Base-by-base conservation (phyloP, 176 grass and related monocot species). In the Miscanthus lutarioriparius region DNA sequence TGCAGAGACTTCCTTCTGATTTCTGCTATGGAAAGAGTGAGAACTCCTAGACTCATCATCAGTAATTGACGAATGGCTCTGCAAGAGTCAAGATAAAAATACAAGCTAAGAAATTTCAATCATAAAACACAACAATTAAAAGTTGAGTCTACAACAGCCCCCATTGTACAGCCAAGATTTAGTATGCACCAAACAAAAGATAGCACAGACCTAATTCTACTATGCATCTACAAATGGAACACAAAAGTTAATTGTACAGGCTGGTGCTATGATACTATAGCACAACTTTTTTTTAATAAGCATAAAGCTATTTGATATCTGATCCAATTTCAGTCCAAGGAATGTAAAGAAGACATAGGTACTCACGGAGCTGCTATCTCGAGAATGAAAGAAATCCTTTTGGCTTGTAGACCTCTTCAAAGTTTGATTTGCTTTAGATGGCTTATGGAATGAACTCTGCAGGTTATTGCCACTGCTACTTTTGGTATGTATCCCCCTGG, bases 1-100 rank as follows among this genome's bases (percentile, higher is more conserved):
- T 86, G 83, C 36, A 61, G 2, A 84, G 63, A 67, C 67, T 85
- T 83, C 86, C 71, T 86, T 99, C 75, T 96, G 81, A 73, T 45
- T 77, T 74, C 51, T 91, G 78, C 66, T 59, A 67, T 82, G 67
- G 16, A 59, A 88, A 37, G 82, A 89, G 67, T 67, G 73, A 77
- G 65, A 67, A 47, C 93, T 90, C 84, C 84, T 83, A 63, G 84
- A 85, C 76, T 99, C 93, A 72, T 96, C 93, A 90, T 99, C 96
- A 80, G 96, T 96, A 79, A 99, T n/a, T 78, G 93, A 99, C 92
- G 96, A 96, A 84, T 94, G 89, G 76, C 93, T 99, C 96, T 96
- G 75, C 38, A 59, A 75, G 74, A 78, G 8, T 78, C 26, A 61
- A 5, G 69, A 88, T n/a, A 10, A 48, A 86, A 66, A 84, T 8